Base-by-base conservation (phyloP, 2,329 filamentous ascomycete species). In the Raffaelea deltoideospora region DNA sequence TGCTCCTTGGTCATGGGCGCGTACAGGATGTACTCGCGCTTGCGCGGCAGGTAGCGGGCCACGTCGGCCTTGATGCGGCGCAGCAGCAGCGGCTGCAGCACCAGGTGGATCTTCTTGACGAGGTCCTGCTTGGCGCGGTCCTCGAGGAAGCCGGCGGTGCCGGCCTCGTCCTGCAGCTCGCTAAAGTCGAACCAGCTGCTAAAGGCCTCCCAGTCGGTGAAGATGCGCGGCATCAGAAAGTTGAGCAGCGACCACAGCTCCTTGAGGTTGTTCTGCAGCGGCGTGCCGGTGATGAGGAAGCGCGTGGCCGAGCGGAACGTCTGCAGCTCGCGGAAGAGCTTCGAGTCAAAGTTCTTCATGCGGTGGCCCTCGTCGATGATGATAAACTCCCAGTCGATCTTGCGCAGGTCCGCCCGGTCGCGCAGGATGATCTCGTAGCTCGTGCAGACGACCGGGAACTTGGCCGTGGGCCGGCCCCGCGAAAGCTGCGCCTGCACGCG, bases 181-280 rank as follows among this genome's bases (percentile, higher is more conserved):
- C 83, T 90, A 48, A 98, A 98, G 54, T 98, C 88, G 43, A 98
- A 98, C 87, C 88, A 96, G 2, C 76, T 76, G 50, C 95, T 84
- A 40, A 98, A 98, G 0, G 83, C 85, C 33, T 92, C 84, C 55
- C 92, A 78, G 48, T 94, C 83, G 32, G 87, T 85, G 48, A 98
- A 98, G 23, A 95, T 87, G 28, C 82, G 82, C 0, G 88, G 90
- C 33, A 96, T 69, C 0, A 98, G 63, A 49, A 98, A 98, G 50
- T 98, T 87, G 0, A 98, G 67, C 1, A 98, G 58, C 0, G 88
- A 94, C 90, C 90, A 98, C 0, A 98, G 60, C 50, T 98, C 90
- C 11, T 85, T 80, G 0, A 98, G 67, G 43, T 96, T 96, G 54
- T 98, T 98, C 46, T 98, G 90, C 0, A 98, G 60, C 0, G 90